Evolutionary conservation across 768 basidiomycete species (phyloP), one percentile per base, ranked within the genome.

Genomic region (Agrocybe praecox): DNA sequence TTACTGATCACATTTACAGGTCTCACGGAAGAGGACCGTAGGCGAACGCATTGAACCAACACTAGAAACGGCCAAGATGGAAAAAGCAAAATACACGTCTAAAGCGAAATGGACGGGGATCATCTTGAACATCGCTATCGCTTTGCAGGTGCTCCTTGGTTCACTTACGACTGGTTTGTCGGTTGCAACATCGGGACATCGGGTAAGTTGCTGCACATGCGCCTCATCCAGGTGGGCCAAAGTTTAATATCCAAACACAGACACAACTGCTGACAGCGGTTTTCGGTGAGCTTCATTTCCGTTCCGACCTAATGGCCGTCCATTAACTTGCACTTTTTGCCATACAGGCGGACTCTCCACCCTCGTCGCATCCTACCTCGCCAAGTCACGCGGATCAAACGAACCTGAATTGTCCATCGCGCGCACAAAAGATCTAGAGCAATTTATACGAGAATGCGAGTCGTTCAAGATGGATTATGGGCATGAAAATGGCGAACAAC

Each of bases 301-400:
- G 14, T 50, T 47, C 45, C 33, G 15, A 15, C 19, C 23, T n/a
- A 43, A 15, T 22, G 29, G 44, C 12, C 18, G 33, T 26, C 7
- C 5, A 7, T 19, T 7, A 18, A 44, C 12, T 19, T 34, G 45
- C 32, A 52, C n/a, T 29, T 15, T 6, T 19, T 24, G 21, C 14
- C 17, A 26, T 18, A 36, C 22, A 85, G 87, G 90, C 29, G 89
- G 84, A 17, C 55, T 87, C 7, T 70, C 88, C 4, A 92, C 89
- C 0, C 18, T 90, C 18, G 79, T 86, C 11, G 88, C 89, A 17
- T 86, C 88, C 1, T 90, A 87, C 67, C 77, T 92, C 33, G 90
- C 89, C 5, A 83, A 84, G 14, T 77, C 81, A n/a, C 82, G 88
- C 23, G 87, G 88, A 15, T 84, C 87, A 0, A 81, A 82, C 33